Conservation (phyloP, 306 rosid genomes). For the Abrus precatorius region DNA sequence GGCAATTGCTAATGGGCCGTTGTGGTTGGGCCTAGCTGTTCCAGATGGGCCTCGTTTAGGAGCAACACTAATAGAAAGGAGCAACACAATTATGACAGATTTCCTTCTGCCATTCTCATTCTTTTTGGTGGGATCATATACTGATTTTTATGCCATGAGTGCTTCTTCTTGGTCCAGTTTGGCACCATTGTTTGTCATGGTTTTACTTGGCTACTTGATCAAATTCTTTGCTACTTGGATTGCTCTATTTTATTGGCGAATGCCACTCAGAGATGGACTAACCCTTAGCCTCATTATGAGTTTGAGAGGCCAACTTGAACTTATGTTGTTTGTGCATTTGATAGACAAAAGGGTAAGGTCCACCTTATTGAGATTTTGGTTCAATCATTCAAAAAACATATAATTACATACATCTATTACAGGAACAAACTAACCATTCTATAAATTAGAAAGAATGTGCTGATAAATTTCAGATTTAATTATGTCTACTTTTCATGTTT, state of each 20-base stretch:
- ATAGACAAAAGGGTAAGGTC: constrained; percentile 69
- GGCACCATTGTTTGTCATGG: constrained; percentile 60
- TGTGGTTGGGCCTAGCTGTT: constrained; percentile 70
- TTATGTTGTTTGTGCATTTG: constrained; percentile 69
- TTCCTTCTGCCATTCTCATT: constrained; percentile 72
- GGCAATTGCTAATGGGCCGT: constrained; percentile 67
- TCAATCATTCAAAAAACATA: neutral
- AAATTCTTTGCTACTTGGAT: constrained; percentile 55
- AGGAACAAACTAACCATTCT: neutral
- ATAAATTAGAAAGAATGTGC: no score
- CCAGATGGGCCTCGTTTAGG: constrained; percentile 89
- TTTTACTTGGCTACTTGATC: constrained; percentile 50
- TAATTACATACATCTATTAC: neutral
- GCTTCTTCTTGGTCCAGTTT: constrained; percentile 55
- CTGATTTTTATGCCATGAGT: constrained; percentile 55
- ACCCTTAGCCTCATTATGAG: constrained; percentile 65
- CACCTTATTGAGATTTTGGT: neutral
- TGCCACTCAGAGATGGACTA: constrained; percentile 67
- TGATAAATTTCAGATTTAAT: no score
- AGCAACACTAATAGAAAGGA: constrained; percentile 54
- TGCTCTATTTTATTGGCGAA: constrained; percentile 46
- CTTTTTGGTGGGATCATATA: constrained; percentile 58
- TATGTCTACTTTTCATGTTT: no score
- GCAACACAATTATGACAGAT: constrained; percentile 56
- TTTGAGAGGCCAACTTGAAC: constrained; percentile 77